Evolutionary conservation across 2,329 filamentous ascomycete genomes (phyloP), one percentile per base, ranked within the genome.

Genomic region (Phyllachora maydis): DNA sequence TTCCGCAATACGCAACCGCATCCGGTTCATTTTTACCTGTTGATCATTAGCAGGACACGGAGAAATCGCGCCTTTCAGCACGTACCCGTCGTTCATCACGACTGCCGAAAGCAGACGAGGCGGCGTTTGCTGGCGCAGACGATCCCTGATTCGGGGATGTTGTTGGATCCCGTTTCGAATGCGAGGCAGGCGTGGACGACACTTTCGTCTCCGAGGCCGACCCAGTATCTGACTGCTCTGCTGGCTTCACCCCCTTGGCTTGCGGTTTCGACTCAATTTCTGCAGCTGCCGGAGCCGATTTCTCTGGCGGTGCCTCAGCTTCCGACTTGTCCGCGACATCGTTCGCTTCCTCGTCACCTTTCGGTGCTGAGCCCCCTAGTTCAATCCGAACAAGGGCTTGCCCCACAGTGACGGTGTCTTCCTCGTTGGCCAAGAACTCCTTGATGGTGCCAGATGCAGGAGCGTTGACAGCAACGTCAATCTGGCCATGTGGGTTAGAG

Each of bases 21-120:
- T 98, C 34, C 88, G 81, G 61, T 95, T 95, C 88, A 98, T 98
- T 65, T 98, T 98, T 41, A 95, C 81, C 78, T 88, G 38, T 20
- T 30, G 11, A 24, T 19, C 19, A 37, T n/a, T n/a, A n/a, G n/a
- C n/a, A n/a, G n/a, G n/a, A n/a, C n/a, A n/a, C n/a, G n/a, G n/a
- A n/a, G n/a, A n/a, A n/a, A n/a, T n/a, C n/a, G n/a, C n/a, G n/a
- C 2, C 6, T 8, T 18, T 10, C 14, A 17, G 11, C 18, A 55
- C 76, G 35, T 67, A 85, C 82, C 30, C 82, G 70, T 33, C 79
- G 74, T 58, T 98, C 85, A 37, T 88, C 79, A 27, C 85, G 75
- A 51, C 52, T 75, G 28, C 81, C 81, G 26, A 72, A 52, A 16
- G 58, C 39, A 31, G 41, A 35, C 22, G 48, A 36, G 11, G 49